A percentile compares a stretch with the other conserved stretches of the same genome.
Conservation (phyloP, 352 stramenopile species). For the Nothophytophthora sp. region DNA sequence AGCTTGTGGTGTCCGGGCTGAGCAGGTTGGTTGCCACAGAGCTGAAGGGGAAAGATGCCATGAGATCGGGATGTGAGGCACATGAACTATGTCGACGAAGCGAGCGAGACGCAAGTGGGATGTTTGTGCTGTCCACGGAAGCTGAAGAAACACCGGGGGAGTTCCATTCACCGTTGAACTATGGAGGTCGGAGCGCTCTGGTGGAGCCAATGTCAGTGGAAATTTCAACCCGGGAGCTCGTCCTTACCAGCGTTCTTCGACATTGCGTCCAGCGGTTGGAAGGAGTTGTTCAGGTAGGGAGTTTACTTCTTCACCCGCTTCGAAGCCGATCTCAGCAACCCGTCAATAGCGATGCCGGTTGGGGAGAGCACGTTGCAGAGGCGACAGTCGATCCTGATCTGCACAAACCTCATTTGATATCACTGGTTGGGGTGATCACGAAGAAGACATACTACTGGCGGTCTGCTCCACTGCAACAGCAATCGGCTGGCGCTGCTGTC, state of each 20-base stretch:
- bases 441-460: constrained; percentile 37
- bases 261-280: constrained; percentile 23
- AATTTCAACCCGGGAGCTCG: constrained; percentile 11
- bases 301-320: constrained; percentile 27
- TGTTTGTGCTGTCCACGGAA: background rate
- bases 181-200: background rate
- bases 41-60: constrained; percentile 5
- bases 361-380: background rate
- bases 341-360: background rate
- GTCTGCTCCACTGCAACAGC: constrained; percentile 1
- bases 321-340: constrained; percentile 3
- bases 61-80: constrained; percentile 4
- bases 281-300: constrained; percentile 18
- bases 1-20: too few species aligned
- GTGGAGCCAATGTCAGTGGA: constrained; percentile 5
- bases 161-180: background rate
- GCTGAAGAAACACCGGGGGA: background rate
- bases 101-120: constrained; percentile 3
- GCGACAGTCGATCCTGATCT: constrained; percentile 20
- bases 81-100: constrained; percentile 19
- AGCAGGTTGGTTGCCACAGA: too few species aligned
- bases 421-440: constrained; percentile 31
- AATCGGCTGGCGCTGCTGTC: background rate
- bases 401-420: constrained; percentile 36
- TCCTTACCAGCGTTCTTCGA: constrained; percentile 20